These are phyloP conservation scores for Boletus vermiculosoides DNA, from an alignment of 768 basidiomycete species.

Conservation along the genomic window DNA sequence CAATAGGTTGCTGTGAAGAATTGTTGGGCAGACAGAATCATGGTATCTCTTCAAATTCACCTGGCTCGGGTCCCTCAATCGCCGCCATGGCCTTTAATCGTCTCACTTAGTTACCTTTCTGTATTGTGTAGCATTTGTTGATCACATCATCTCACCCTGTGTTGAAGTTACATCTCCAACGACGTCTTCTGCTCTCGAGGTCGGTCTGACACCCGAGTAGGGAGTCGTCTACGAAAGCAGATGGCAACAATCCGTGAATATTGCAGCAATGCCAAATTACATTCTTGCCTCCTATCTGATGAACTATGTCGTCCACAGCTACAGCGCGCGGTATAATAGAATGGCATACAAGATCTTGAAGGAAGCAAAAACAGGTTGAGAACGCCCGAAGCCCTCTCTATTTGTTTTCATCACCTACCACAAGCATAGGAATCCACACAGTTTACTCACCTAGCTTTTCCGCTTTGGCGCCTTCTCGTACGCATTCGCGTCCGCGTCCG, in stretches of 20 bases:
- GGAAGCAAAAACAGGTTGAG: not conserved
- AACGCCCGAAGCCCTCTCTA: not conserved
- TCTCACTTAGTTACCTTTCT: not conserved
- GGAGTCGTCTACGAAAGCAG: not conserved
- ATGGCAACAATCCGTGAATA: not conserved
- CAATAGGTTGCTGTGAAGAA: not conserved
- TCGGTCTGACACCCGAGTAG: not conserved
- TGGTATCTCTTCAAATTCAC: not conserved
- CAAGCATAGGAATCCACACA: not conserved
- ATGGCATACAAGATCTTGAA: not conserved
- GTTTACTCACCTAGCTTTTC: constrained; percentile 12
- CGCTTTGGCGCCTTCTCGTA: constrained; percentile 45
- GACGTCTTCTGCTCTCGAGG: not conserved
- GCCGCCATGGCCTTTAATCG: not conserved
- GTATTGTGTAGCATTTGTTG: not conserved
- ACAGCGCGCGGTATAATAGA: not conserved
- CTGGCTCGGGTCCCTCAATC: not conserved
- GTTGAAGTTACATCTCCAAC: not conserved
- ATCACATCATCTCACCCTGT: not conserved
- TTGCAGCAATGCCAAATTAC: not conserved
- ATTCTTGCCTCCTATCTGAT: not conserved
- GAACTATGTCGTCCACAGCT: not conserved
- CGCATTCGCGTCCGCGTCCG: constrained; percentile 41
- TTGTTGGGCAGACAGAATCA: not conserved
- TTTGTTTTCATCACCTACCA: not conserved